Base-by-base conservation (phyloP, 2,329 filamentous ascomycete species). In the Fulvia fulva region DNA sequence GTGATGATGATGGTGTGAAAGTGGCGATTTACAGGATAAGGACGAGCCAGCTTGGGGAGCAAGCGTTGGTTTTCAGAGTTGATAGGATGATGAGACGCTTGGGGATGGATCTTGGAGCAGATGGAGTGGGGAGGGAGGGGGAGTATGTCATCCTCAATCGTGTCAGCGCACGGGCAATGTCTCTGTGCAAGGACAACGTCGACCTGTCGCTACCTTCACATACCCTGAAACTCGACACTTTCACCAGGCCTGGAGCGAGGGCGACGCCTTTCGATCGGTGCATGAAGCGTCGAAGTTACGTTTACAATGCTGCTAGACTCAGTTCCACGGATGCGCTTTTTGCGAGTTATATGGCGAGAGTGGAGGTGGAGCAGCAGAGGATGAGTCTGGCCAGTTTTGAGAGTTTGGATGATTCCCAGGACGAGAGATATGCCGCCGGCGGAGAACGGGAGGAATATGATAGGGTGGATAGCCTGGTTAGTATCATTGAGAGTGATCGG, bases 131-230 rank as follows among this genome's bases (percentile, higher is more conserved):
- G 12, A 46, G 23, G 16, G 52, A 54, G n/a, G 32, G 43, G n/a
- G 52, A 54, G 32, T 54, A 46, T 30, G 41, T 54, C 23, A 54
- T 54, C 19, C 52, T 54, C 37, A 47, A 54, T 22, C 52, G 52
- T 22, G 25, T 46, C 12, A 19, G 37, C 30, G 25, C 52, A 9
- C 8, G 52, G 41, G 37, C 52, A 16, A 43, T 54, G 19, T 43
- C 30, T 6, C 14, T 45, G 52, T 45, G 22, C 3, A 45, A 54
- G 22, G 25, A 46, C n/a, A 7, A 45, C 26, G 52, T 45, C 41
- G 23, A 32, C 14, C 12, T 21, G 47, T 26, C 47, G 26, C 25
- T n/a, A n/a, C 5, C 12, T 16, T 11, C 44, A 16, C 11, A 2
- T 16, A 8, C 23, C 9, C 21, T 22, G 44, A 47, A 16, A 11